These are phyloP conservation scores for Amylocystis lapponica DNA, from an alignment of 768 basidiomycete genomes.

Conservation along the genomic window DNA sequence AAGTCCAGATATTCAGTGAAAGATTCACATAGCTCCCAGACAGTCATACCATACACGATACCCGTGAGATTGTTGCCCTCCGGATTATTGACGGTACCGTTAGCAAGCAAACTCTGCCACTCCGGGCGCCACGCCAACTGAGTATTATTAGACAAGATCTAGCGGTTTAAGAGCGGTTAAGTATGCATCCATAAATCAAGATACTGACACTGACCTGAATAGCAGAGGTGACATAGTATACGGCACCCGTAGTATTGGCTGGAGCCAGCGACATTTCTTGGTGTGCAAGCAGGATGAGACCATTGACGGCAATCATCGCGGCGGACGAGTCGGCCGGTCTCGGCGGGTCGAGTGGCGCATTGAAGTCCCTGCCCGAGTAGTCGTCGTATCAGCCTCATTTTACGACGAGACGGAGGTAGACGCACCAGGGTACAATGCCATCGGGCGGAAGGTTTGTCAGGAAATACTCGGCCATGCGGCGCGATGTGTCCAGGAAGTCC, in stretches of 20 bases:
- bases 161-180: background rate
- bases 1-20: too few species aligned
- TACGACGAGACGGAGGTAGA: background rate
- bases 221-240: conserved; percentile 43
- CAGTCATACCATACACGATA: conserved; percentile 43
- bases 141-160: conserved; percentile 45
- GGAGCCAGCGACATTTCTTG: conserved; percentile 31
- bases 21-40: background rate
- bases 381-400: too few species aligned
- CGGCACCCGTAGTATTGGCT: conserved; percentile 22
- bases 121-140: conserved; percentile 49
- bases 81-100: conserved; percentile 59
- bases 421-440: conserved; percentile 65
- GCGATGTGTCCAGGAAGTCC: conserved; percentile 55
- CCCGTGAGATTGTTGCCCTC: conserved; percentile 51
- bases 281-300: conserved; percentile 49
- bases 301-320: conserved; percentile 56
- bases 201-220: conserved; percentile 32
- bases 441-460: conserved; percentile 50
- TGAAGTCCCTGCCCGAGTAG: conserved; percentile 59
- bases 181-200: background rate
- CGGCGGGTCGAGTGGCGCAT: conserved; percentile 53
- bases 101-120: conserved; percentile 61
- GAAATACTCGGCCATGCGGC: conserved; percentile 55
- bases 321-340: conserved; percentile 68